Conservation (phyloP, 305 asterid species). For the Plantago coronopus region DNA sequence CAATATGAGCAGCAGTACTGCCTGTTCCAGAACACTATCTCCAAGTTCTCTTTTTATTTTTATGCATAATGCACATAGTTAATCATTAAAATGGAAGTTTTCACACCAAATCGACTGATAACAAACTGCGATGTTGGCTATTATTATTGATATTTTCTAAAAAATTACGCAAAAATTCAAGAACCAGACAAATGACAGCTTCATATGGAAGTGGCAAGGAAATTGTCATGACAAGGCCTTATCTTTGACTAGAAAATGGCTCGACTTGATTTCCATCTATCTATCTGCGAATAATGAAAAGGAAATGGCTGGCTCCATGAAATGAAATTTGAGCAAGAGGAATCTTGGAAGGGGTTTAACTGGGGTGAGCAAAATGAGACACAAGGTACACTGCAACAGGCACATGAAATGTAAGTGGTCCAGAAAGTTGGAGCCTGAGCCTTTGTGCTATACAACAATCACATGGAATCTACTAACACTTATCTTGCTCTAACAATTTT, state of each 20-base stretch:
- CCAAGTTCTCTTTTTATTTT: background rate
- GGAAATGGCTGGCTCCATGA: background rate
- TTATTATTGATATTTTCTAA: no score
- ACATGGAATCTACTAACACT: conserved; percentile 36
- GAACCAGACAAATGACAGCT: background rate
- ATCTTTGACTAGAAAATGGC: conserved; percentile 12
- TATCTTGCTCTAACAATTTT: conserved; percentile 25
- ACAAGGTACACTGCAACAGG: conserved; percentile 29
- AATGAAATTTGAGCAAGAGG: background rate
- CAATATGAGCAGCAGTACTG: background rate
- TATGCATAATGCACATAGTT: no score
- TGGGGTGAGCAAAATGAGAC: conserved; percentile 4
- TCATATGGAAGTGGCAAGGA: background rate
- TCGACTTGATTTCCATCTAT: background rate
- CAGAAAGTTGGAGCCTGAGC: conserved; percentile 27
- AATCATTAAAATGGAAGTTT: no score
- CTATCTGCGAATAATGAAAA: background rate
- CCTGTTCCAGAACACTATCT: background rate
- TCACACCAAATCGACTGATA: no score
- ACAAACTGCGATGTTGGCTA: no score
- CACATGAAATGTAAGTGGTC: conserved; percentile 46
- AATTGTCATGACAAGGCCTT: background rate
- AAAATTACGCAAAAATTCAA: background rate
- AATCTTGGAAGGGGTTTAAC: background rate
- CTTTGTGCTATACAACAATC: conserved; percentile 14